Base-by-base conservation (phyloP, 352 stramenopile genomes). In the Phytopythium kandeliae region DNA sequence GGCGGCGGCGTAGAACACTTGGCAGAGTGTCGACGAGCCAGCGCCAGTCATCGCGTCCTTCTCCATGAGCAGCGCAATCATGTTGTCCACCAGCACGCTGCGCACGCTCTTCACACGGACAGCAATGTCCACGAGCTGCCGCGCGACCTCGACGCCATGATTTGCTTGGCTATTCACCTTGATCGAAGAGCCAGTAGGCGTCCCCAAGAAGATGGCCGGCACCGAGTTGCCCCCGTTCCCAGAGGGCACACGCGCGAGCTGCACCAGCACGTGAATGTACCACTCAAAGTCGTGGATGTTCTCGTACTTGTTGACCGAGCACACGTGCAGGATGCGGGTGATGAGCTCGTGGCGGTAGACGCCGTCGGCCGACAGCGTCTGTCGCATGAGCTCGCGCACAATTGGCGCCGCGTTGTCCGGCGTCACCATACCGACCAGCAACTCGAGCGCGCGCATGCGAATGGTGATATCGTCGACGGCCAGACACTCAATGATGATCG, bases 401-500 rank as follows among this genome's bases (percentile, higher is more conserved):
- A 99, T 90, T 41, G 97, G 95, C 8, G 93, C 81, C 5, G 98
- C 81, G 42, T 99, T 99, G 30, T 97, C 89, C 24, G 92, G 84
- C 15, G 89, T 98, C 10, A 98, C 93, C 93, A 99, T 98, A 10
- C 86, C 78, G 1, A 78, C 84, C 1, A 99, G 63, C 47, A 99
- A 77, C 59, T 98, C 94, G 9, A 99, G 70, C n/a, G 97, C 84
- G 26, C 96, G 82, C 58, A 97, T 97, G 6, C 97, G 92, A 62
- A 99, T 99, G 13, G 97, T 99, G 21, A 99, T 95, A 70, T 99
- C 97, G 47, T 99, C 96, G 52, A 99, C 96, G 6, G 78, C 87
- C 5, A 99, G 74, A 69, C 97, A 99, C 48, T 89, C 74, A 36
- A 99, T 82, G 50, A 99, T 98, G 10, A 99, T 71, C 46, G 88